Percentiles rank a stretch among this genome's conserved stretches.
These are phyloP conservation scores for Piloderma croceum DNA, from an alignment of 768 basidiomycete genomes.

Conservation along the genomic window DNA sequence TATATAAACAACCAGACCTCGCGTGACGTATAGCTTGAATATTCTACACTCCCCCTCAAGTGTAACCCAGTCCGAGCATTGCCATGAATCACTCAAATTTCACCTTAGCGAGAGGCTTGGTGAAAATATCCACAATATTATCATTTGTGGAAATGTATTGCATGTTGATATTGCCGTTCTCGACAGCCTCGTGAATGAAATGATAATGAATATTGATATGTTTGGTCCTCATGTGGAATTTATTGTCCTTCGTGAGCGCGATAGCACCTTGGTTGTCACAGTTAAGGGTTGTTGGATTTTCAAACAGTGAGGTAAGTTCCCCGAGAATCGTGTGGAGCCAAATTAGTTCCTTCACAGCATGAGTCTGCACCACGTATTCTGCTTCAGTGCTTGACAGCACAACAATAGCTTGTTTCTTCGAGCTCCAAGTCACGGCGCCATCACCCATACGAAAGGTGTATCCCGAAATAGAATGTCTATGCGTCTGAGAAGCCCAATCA, in stretches of 20 bases:
- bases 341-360: conserved; percentile 26
- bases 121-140: conserved; percentile 25
- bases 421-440: conserved; percentile 29
- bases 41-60: conserved; percentile 22
- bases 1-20: no score
- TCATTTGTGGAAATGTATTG: no score
- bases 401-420: conserved; percentile 31
- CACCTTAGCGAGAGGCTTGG: conserved; percentile 20
- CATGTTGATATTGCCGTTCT: conserved; percentile 17
- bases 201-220: conserved; percentile 28
- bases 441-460: conserved; percentile 29
- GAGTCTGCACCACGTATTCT: conserved; percentile 27
- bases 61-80: conserved; percentile 4
- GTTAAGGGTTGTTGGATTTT: no score
- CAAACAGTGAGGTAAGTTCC: no score
- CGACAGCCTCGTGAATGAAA: conserved; percentile 25
- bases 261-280: conserved; percentile 16
- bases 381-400: conserved; percentile 31
- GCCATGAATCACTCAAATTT: conserved; percentile 7
- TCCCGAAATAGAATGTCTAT: conserved; percentile 30
- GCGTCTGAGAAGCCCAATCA: conserved; percentile 13
- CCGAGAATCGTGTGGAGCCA: conserved; percentile 19
- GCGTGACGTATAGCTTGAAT: no score
- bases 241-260: conserved; percentile 8
- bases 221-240: conserved; percentile 19